Conservation (phyloP, 257 asterid species). For the Solanum raphanifolium region DNA sequence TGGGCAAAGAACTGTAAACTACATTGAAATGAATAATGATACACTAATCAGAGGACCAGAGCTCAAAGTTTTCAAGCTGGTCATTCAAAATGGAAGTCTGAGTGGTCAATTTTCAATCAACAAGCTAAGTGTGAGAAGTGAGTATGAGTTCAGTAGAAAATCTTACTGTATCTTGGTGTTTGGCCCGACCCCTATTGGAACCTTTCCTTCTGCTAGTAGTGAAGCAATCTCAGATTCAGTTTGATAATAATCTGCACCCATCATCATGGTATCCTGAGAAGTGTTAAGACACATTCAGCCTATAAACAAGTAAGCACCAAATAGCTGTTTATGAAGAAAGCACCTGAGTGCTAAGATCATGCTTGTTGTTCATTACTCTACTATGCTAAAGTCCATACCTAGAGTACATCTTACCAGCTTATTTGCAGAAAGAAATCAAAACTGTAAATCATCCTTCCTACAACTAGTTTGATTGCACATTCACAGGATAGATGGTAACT, state of each 20-base stretch:
- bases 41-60: neutral
- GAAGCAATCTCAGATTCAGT: conserved; percentile 86
- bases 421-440: neutral
- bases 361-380: neutral
- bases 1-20: neutral
- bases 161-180: conserved; percentile 73
- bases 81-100: neutral
- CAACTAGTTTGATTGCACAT: neutral
- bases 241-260: conserved; percentile 94
- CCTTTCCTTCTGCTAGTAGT: conserved; percentile 64
- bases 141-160: neutral
- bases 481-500: neutral
- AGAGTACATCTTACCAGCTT: neutral
- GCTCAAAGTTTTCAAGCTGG: neutral
- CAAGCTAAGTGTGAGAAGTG: neutral
- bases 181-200: conserved; percentile 80
- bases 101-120: neutral
- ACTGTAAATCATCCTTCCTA: neutral
- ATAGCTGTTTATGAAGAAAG: neutral
- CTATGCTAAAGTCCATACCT: neutral
- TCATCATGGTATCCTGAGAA: conserved; percentile 90
- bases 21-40: neutral
- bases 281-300: neutral
- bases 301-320: neutral
- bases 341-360: neutral